Base-by-base conservation (phyloP, 257 asterid genomes). In the Sherardia arvensis region DNA sequence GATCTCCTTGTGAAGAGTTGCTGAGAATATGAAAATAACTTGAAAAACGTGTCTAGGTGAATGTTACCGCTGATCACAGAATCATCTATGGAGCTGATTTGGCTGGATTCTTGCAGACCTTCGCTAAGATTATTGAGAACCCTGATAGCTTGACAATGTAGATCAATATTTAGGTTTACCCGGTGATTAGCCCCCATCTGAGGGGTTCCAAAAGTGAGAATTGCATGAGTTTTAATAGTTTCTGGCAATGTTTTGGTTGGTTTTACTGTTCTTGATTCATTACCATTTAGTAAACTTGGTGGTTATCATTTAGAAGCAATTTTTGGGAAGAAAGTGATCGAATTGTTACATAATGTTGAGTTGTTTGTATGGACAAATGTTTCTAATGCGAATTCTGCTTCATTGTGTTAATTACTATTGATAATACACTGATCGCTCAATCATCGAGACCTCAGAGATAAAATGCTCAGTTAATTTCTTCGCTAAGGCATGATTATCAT, bases 31-130 rank as follows among this genome's bases (percentile, higher is more conserved):
- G 36, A 3, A 14, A 14, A 7, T 38, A 23, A 32, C 55, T 21
- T n/a, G 8, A 10, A 14, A 38, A 38, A 25, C 15, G 4, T 74
- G 68, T 68, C 53, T 85, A 86, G 96, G 95, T 88, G 73, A 86
- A 84, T 57, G 85, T 84, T 30, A 90, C 97, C 1, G 95, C 95
- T 14, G 97, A 90, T 73, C 97, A 90, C 69, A 75, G 95, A 53
- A 79, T 84, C 67, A 74, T 90, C 23, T 90, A 90, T 69, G 97
- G 95, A 4, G 94, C 95, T 36, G 97, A 90, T 65, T 75, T 90
- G 76, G 95, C 95, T 47, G 90, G 85, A 1, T 90, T 90, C 82
- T 87, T 90, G 23, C 86, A 83, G 56, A 83, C 95, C 17, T 86
- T 88, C 55, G 48, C 92, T 43, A 86, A 78, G 85, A 86, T 88